Percentiles rank a stretch among this genome's conserved stretches.
These are phyloP conservation scores for Hypoxylon sp. DNA, from an alignment of 2,329 filamentous ascomycete genomes.

Conservation along the genomic window DNA sequence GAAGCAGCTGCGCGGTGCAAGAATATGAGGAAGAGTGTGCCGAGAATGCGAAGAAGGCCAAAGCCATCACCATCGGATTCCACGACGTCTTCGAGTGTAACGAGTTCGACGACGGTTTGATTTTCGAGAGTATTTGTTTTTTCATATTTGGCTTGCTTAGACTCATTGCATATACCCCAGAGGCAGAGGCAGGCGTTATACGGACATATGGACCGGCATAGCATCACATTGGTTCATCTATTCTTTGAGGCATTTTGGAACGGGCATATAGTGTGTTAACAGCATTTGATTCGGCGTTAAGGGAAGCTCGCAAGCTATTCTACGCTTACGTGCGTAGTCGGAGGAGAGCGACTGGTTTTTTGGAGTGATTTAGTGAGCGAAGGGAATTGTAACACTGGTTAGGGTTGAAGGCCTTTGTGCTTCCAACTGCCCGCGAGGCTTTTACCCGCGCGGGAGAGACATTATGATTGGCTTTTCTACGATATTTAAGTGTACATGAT, in stretches of 20 bases:
- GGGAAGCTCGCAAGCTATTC: constrained; percentile 33
- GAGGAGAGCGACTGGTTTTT: constrained; percentile 33
- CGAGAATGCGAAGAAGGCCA: constrained; percentile 51
- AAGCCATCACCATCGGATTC: constrained; percentile 32
- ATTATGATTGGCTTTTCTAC: constrained; percentile 16
- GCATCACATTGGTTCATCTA: constrained; percentile 41
- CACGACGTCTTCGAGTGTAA: constrained; percentile 24
- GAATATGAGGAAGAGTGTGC: constrained; percentile 51
- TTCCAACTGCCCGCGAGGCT: not conserved
- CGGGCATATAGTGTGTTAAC: constrained; percentile 38
- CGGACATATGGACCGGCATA: constrained; percentile 24
- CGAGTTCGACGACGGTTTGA: constrained; percentile 35
- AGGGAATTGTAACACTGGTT: constrained; percentile 8
- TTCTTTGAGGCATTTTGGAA: constrained; percentile 24
- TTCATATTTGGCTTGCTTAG: constrained; percentile 22
- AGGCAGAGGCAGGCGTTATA: constrained; percentile 41
- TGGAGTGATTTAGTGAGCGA: not conserved
- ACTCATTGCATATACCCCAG: constrained; percentile 50
- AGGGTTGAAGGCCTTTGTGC: not conserved
- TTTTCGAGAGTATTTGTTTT: constrained; percentile 13
- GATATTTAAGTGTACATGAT: constrained; percentile 18
- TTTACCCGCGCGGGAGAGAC: not conserved
- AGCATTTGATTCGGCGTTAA: constrained; percentile 47
- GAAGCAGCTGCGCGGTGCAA: constrained; percentile 51
- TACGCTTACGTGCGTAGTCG: constrained; percentile 20